These are phyloP conservation scores for Penicillium hesseltinei DNA, from an alignment of 2,329 filamentous ascomycete genomes.

Conservation along the genomic window DNA sequence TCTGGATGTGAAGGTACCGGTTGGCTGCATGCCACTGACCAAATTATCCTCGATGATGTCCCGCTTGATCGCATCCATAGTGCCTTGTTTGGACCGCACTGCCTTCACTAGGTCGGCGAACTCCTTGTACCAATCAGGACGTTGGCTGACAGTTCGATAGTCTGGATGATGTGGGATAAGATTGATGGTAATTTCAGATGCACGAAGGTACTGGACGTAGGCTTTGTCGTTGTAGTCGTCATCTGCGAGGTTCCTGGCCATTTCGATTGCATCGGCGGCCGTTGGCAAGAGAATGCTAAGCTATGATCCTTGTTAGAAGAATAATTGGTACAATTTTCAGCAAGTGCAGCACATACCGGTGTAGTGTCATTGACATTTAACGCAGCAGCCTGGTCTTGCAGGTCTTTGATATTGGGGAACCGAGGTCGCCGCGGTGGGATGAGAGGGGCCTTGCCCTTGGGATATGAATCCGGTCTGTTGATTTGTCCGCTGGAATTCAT, in stretches of 20 bases:
- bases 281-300: constrained; percentile 34
- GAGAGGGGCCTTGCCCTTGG: constrained; percentile 21
- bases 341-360: constrained; percentile 23
- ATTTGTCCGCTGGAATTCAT: constrained; percentile 30
- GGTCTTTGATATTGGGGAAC: constrained; percentile 42
- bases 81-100: constrained; percentile 42
- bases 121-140: constrained; percentile 48
- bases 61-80: constrained; percentile 43
- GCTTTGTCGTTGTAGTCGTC: constrained; percentile 62
- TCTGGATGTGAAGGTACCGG: constrained; percentile 10
- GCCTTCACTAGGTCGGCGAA: constrained; percentile 52
- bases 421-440: constrained; percentile 24
- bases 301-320: constrained; percentile 30
- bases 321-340: background rate
- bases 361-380: constrained; percentile 34
- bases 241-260: constrained; percentile 33
- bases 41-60: constrained; percentile 41
- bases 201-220: constrained; percentile 79
- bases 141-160: constrained; percentile 61
- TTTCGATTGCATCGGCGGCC: constrained; percentile 38
- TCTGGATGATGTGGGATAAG: constrained; percentile 74
- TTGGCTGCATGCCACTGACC: constrained; percentile 30
- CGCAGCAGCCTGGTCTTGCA: constrained; percentile 39
- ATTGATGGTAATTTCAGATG: constrained; percentile 74
- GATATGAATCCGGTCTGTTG: constrained; percentile 25